phyloP scores from a whole-genome alignment of 2,329 filamentous ascomycete species.

The Colletotrichum caudatum region DNA sequence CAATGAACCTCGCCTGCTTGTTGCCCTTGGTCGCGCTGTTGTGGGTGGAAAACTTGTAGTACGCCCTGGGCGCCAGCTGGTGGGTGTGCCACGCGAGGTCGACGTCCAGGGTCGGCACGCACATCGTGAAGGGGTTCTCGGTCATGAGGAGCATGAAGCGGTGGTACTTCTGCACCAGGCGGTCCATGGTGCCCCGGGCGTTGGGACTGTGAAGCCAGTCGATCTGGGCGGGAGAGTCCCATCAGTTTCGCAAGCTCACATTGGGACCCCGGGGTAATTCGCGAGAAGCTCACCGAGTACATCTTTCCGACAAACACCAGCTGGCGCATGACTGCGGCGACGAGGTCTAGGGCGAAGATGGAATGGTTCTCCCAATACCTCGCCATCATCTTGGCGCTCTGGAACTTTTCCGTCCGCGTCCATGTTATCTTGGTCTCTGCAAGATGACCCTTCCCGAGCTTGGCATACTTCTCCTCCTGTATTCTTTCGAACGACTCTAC shows the following conservation, averaged over 20 bases:
- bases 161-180: conserved; percentile 73
- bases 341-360: conserved; percentile 73
- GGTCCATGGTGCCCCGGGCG: conserved; percentile 70
- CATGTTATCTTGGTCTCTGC: background rate
- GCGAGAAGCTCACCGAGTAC: conserved; percentile 58
- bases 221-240: conserved; percentile 53
- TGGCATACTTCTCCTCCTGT: background rate
- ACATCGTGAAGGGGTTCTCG: conserved; percentile 57
- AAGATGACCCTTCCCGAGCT: conserved; percentile 53
- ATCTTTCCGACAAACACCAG: conserved; percentile 79
- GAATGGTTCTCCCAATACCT: conserved; percentile 78
- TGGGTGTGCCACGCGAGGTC: conserved; percentile 87
- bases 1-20: conserved; percentile 70
- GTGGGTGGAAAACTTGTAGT: conserved; percentile 68
- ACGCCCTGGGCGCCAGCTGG: conserved; percentile 73
- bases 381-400: conserved; percentile 75
- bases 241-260: background rate
- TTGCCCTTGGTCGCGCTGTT: conserved; percentile 25
- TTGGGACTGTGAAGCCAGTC: conserved; percentile 83
- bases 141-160: conserved; percentile 73
- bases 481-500: conserved; percentile 21
- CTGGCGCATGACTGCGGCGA: conserved; percentile 74
- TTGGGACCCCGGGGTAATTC: background rate
- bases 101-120: conserved; percentile 79
- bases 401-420: conserved; percentile 5